Percentiles rank a stretch among this genome's conserved stretches.
phyloP scores from a whole-genome alignment of 2,329 filamentous ascomycete species.

The Drechmeria coniospora region DNA sequence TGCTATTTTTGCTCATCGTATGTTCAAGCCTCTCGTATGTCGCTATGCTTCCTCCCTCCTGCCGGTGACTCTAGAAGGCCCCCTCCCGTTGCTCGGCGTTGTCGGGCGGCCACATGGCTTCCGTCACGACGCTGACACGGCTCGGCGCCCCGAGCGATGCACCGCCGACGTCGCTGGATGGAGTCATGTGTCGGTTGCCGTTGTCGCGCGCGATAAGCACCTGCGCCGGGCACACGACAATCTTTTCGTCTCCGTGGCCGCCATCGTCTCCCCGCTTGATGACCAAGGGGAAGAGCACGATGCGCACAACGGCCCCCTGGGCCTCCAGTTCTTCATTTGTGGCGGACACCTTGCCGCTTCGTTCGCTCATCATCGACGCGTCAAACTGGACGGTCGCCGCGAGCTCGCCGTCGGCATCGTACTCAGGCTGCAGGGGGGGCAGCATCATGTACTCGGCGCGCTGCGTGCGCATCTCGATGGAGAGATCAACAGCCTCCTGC shows the following conservation, averaged over 20 bases:
- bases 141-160: slow-evolving; percentile 23
- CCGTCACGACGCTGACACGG: slow-evolving; percentile 21
- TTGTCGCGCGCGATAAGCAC: slow-evolving; percentile 57
- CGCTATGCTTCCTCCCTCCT: no score
- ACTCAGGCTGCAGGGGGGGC: slow-evolving; percentile 84
- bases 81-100: slow-evolving; percentile 17
- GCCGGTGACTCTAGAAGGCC: slow-evolving; percentile 11
- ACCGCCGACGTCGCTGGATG: slow-evolving; percentile 37
- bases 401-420: slow-evolving; percentile 84
- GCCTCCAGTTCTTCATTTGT: slow-evolving; percentile 69
- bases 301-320: slow-evolving; percentile 62
- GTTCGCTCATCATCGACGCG: slow-evolving; percentile 86
- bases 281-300: slow-evolving; percentile 90
- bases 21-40: no score
- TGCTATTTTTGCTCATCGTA: no score
- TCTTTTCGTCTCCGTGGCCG: slow-evolving; percentile 80
- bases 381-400: slow-evolving; percentile 83
- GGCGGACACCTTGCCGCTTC: slow-evolving; percentile 43
- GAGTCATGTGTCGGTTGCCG: slow-evolving; percentile 22
- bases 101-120: slow-evolving; percentile 17
- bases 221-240: slow-evolving; percentile 88
- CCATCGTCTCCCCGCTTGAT: slow-evolving; percentile 88
- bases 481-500: slow-evolving; percentile 73
- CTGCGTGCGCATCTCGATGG: slow-evolving; percentile 94
- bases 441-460: slow-evolving; percentile 98